Evolutionary conservation across 2,329 filamentous ascomycete genomes (phyloP), one percentile per base, ranked within the genome.

Genomic region (Alternaria sp.): DNA sequence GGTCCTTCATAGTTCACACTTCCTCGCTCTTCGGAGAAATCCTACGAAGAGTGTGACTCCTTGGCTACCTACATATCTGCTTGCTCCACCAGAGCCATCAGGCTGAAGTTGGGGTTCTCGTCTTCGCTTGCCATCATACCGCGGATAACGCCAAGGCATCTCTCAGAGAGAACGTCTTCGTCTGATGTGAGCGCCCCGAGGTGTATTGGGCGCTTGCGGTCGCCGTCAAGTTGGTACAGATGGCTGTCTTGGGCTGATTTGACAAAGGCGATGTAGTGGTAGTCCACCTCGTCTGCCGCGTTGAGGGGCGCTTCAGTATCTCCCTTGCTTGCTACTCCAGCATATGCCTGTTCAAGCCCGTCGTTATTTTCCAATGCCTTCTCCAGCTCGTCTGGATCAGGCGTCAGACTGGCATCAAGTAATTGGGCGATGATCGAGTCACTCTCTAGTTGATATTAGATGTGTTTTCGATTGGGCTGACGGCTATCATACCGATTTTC

Each of bases 1-100:
- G 83, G 83, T 82, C 83, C 82, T 82, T 85, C 84, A 85, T 85
- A 85, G 84, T 85, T 84, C 84, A 84, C 81, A 79, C 81, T 82
- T 78, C 77, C 77, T 83, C 78, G 78, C 83, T 82, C 81, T 82
- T 75, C 76, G 76, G 79, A 73, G 63, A 72, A 47, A 60, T 73
- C 72, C 81, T 75, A 81, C 77, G 78, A 78, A 79, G 78, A 82
- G 81, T 81, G 82, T 83, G 84, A 84, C 84, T 85, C 84, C 84
- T 82, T 81, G 82, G 75, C 80, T 79, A 82, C 83, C 82, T 80
- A 85, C 83, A 85, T 80, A 8, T 15, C 46, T 21, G 19, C 53
- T 17, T 44, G 52, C 5, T 63, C 50, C 7, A 72, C 70, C 36
- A 78, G 62, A 43, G 76, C 75, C 73, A 77, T 77, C 15, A 79